Evolutionary conservation across 1,139 yeast species (phyloP), one percentile per base, ranked within the genome.

Genomic region (Debaryomyces udenii): DNA sequence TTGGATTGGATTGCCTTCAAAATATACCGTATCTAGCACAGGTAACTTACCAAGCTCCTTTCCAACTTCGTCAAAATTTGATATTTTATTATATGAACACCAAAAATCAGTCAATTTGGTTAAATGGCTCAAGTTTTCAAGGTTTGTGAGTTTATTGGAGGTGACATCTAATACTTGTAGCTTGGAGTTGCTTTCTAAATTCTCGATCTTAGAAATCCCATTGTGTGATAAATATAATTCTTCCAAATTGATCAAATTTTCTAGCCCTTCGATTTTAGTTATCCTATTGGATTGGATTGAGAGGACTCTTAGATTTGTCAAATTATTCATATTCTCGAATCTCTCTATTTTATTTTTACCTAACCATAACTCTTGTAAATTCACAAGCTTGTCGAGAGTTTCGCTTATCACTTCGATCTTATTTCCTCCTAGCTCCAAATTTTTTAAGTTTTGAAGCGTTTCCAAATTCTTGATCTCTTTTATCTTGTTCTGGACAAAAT

Each of bases 1-100:
- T 56, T 93, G 97, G 11, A 94, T 61, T 1, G 98, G 98, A 54
- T 91, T 93, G n/a, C 94, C 93, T 65, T 94, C 99, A 51, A 94
- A 81, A 58, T 94, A 94, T 5, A 94, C 96, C 0, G 96, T 89
- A 43, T 90, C 96, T 42, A 94, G 70, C 5, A 76, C 73, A 1
- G 81, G 78, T 41, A 89, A 68, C 31, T 68, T 69, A 11, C 83
- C 81, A 44, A 93, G 72, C 57, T 88, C 83, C 30, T 74, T 62
- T 35, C 80, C 82, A 34, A 94, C 67, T 43, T 89, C 85, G 34
- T 81, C 81, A 60, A 88, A 91, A 33, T 78, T 70, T 24, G 79
- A 76, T 22, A 94, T 63, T 53, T 76, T 63, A 62, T 93, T 94
- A 52, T 81, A 80, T 0, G 96, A 87, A 24, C 95, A 90, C 99